Base-by-base conservation (phyloP, 805 yeast genomes). In the Ogataea ganodermae region DNA sequence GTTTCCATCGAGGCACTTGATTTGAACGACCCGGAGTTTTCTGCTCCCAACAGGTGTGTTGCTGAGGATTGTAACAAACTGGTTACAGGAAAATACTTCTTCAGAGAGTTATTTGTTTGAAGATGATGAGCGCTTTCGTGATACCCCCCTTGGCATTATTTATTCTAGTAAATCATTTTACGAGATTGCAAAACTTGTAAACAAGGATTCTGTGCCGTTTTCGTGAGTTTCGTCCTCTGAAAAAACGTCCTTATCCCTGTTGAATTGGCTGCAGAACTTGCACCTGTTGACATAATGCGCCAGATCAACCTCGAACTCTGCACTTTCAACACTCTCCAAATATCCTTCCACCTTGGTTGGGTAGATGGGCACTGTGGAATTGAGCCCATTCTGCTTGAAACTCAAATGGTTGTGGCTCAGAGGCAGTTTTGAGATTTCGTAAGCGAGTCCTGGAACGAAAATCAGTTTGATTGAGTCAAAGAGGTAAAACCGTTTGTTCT, bases 1-100 rank as follows among this genome's bases (percentile, higher is more conserved):
- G 51, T 58, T 13, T 51, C 58, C 13, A 50, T 58, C 9, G 43
- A 50, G 9, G 28, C 50, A 48, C 10, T 61, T 51, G 57, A 74
- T 65, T 40, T 65, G 67, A 44, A 64, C 1, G 71, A 73, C 55
- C 76, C 77, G 1, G 70, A 66, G 35, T 63, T 69, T 37, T 76
- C 70, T 52, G 81, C 87, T 0, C 90, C 90, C 0, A 63, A 69
- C 32, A 66, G 65, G 38, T 85, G 92, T 60, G 80, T 83, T 27
- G 86, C 78, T 2, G 48, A 57, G 1, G 76, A 62, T 2, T 85
- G 92, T 58, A 68, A 60, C 2, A 63, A 63, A 21, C 53, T 60
- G 22, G 66, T 83, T 31, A 71, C 75, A 12, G 70, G 72, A 0
- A 74, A 74, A 32, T 76, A 71, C 44, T 74, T 72, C 18, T 82